Percentiles rank a stretch among this genome's conserved stretches.
Conservation (phyloP, 495 filamentous ascomycete species). For the Aspergillus nanangensis region DNA sequence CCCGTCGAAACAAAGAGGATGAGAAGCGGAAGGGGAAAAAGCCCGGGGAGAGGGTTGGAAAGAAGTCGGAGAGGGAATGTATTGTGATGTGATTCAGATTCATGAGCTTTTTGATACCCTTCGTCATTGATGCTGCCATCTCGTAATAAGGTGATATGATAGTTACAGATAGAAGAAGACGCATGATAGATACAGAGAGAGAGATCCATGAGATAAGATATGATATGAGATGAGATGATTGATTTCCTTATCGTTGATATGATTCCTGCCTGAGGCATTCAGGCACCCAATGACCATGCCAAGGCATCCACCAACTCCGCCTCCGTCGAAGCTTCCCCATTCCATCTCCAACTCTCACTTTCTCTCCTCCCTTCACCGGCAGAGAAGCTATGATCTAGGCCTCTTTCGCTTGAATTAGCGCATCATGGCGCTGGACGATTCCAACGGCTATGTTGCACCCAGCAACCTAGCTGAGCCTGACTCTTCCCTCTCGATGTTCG, state of each 20-base stretch:
- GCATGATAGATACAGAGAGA: no score
- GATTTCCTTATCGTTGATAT: no score
- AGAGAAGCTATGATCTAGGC: constrained; percentile 33
- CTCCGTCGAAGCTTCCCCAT: constrained; percentile 7
- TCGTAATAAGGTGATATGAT: no score
- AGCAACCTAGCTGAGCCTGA: constrained; percentile 54
- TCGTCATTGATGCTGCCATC: no score
- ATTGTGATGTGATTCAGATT: constrained; percentile 17
- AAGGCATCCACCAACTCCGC: constrained; percentile 14
- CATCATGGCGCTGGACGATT: constrained; percentile 51
- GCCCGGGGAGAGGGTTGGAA: constrained; percentile 41
- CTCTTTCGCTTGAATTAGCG: constrained; percentile 20
- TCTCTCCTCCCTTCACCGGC: background rate
- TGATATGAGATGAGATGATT: background rate
- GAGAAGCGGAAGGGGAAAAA: constrained; percentile 28
- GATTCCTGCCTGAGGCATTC: no score
- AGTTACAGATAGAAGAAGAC: no score
- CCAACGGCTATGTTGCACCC: constrained; percentile 51
- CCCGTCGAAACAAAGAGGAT: constrained; percentile 22
- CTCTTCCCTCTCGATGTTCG: constrained; percentile 78
- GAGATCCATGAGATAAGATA: no score
- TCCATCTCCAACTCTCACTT: constrained; percentile 9
- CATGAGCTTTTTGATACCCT: constrained; percentile 5
- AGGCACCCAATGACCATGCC: constrained; percentile 14
- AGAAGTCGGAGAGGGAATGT: constrained; percentile 69